Percentiles rank a stretch among this genome's conserved stretches.
Conservation (phyloP, 2,329 filamentous ascomycete species). For the Fusarium floridanum region DNA sequence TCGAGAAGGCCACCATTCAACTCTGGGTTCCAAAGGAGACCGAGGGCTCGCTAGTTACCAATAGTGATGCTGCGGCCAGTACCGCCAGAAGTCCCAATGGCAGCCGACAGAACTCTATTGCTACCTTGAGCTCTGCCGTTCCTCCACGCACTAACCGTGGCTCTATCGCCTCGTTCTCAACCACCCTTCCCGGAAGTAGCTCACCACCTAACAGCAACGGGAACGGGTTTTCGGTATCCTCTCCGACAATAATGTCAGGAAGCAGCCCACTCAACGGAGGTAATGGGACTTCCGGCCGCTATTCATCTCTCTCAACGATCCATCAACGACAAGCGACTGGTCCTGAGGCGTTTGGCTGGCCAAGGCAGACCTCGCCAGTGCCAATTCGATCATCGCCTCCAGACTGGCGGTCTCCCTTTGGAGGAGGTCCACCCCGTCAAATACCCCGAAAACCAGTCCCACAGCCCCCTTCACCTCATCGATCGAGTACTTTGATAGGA, state of each 20-base stretch:
- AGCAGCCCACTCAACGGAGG: not conserved
- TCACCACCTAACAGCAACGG: not conserved
- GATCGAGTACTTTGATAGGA: conserved; percentile 23
- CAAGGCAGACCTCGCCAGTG: conserved; percentile 31
- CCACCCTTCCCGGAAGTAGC: conserved; percentile 3
- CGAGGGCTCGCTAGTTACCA: conserved; percentile 46
- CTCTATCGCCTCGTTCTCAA: not conserved
- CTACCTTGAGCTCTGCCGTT: conserved; percentile 14
- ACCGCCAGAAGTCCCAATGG: conserved; percentile 6
- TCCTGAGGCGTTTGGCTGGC: conserved; percentile 30
- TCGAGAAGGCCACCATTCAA: conserved; percentile 49
- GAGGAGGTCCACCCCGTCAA: conserved; percentile 22
- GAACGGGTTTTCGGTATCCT: conserved; percentile 12
- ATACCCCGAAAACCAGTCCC: conserved; percentile 35
- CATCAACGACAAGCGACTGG: conserved; percentile 35
- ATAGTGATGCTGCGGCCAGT: conserved; percentile 40
- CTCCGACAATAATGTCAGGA: conserved; percentile 1
- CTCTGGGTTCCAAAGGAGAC: conserved; percentile 50
- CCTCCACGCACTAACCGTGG: conserved; percentile 11
- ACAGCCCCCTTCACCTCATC: conserved; percentile 33
- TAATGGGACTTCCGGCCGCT: conserved; percentile 7
- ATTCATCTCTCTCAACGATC: conserved; percentile 36
- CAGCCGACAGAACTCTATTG: conserved; percentile 35
- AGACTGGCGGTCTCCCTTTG: conserved; percentile 22
- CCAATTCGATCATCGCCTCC: conserved; percentile 28